Conservation (phyloP, 176 grass and related monocot genomes). For the Tillandsia fasciculata region DNA sequence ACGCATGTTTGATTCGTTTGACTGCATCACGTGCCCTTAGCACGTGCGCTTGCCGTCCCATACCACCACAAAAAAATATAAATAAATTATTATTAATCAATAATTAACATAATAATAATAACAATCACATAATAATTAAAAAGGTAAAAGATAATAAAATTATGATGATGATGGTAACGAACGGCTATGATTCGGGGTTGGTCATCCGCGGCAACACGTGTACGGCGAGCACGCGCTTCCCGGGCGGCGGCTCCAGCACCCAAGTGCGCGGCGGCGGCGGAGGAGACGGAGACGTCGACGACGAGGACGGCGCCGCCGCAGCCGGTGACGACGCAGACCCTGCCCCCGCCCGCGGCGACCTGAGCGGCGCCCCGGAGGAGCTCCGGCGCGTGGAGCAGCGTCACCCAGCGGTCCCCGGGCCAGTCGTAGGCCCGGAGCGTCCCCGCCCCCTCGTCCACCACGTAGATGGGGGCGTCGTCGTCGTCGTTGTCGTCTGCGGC, state of each 20-base stretch:
- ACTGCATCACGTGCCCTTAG: no score
- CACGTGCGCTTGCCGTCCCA: no score
- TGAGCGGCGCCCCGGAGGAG: constrained; percentile 47
- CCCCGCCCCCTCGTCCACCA: constrained; percentile 50
- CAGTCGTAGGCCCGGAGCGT: constrained; percentile 45
- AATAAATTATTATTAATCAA: no score
- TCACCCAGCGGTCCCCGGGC: constrained; percentile 39
- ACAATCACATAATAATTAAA: no score
- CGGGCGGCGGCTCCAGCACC: constrained; percentile 51
- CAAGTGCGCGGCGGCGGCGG: constrained; percentile 21
- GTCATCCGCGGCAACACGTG: constrained; percentile 75
- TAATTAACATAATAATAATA: no score
- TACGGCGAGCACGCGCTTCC: constrained; percentile 50
- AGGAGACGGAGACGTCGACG: constrained; percentile 22
- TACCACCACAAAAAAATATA: no score
- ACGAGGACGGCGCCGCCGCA: constrained; percentile 39
- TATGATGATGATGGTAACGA: background rate
- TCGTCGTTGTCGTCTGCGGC: background rate
- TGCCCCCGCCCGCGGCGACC: constrained; percentile 35
- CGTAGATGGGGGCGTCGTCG: constrained; percentile 21
- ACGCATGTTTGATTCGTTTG: no score
- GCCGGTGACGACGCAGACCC: constrained; percentile 35
- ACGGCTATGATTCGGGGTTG: constrained; percentile 9
- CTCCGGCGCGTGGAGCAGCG: constrained; percentile 24
- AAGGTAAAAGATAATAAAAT: no score